A percentile compares a stretch with the other conserved stretches of the same genome.
Conservation (phyloP, 2,329 filamentous ascomycete genomes). For the Claviceps sp. region DNA sequence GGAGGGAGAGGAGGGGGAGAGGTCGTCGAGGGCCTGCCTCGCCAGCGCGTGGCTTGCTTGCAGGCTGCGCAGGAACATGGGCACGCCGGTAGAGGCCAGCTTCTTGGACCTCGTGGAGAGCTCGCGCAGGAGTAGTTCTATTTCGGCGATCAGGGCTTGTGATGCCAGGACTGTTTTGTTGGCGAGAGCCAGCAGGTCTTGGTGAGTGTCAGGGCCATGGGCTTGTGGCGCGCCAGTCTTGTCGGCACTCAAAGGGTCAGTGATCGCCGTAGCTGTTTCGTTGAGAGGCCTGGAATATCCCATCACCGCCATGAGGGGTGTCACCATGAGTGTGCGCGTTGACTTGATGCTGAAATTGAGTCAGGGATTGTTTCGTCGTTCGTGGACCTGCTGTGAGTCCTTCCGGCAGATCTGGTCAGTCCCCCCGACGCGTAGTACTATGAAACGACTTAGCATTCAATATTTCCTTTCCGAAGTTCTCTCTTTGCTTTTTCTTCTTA, state of each 20-base stretch:
- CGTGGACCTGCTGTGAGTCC: no score
- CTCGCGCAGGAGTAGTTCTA: constrained; percentile 8
- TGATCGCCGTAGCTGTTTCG: not conserved
- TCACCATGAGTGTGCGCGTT: no score
- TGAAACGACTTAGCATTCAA: no score
- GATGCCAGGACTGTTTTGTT: constrained; percentile 4
- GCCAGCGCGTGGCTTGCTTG: constrained; percentile 9
- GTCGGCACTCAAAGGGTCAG: not conserved
- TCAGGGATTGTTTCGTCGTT: no score
- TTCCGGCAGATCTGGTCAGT: no score
- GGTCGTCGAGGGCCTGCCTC: constrained; percentile 4
- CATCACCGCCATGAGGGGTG: no score
- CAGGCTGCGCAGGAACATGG: constrained; percentile 8
- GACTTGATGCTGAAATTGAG: no score
- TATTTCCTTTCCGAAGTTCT: no score
- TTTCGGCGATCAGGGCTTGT: constrained; percentile 8
- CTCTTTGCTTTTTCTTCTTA: not conserved
- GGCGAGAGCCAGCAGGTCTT: constrained; percentile 6
- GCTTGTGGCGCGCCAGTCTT: no score
- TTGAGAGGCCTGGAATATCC: no score
- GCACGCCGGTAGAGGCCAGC: constrained; percentile 10
- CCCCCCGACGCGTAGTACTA: no score
- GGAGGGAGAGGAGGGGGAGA: constrained; percentile 4
- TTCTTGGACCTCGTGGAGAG: constrained; percentile 5
- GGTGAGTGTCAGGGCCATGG: not conserved